Conservation (phyloP, 352 stramenopile genomes). For the Phytophthora pinifolia region DNA sequence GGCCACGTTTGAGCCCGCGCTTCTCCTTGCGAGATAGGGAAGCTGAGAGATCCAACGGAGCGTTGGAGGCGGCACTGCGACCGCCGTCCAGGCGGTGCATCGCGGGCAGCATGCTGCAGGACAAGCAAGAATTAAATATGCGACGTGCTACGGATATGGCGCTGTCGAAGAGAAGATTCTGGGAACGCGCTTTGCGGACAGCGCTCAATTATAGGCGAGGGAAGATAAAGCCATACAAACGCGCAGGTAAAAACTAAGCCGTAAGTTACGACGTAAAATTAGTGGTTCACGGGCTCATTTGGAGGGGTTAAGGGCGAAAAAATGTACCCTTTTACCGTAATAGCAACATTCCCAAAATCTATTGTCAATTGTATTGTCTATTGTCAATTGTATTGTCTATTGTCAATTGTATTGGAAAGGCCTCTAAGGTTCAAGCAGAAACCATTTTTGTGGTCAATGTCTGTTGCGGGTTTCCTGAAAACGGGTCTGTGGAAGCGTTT, state of each 20-base stretch:
- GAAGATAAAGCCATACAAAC: too few species aligned
- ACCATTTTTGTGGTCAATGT: constrained; percentile 25
- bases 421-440: too few species aligned
- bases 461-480: constrained; percentile 8
- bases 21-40: constrained; percentile 53
- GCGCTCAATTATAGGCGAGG: too few species aligned
- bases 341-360: too few species aligned
- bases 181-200: constrained; percentile 19
- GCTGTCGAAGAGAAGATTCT: constrained; percentile 13
- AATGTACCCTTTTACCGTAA: too few species aligned
- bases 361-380: too few species aligned
- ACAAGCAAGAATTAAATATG: constrained; percentile 9
- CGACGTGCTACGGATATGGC: constrained; percentile 13
- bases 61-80: constrained; percentile 29
- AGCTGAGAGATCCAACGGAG: constrained; percentile 22
- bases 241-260: too few species aligned
- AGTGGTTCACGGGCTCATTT: too few species aligned
- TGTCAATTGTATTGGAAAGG: too few species aligned
- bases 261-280: too few species aligned
- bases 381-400: too few species aligned
- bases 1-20: constrained; percentile 34
- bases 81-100: constrained; percentile 39
- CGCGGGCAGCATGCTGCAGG: constrained; percentile 32
- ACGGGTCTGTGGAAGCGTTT: constrained; percentile 10
- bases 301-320: too few species aligned